phyloP scores from a whole-genome alignment of 2,329 filamentous ascomycete genomes.

The Cladophialophora exuberans region DNA sequence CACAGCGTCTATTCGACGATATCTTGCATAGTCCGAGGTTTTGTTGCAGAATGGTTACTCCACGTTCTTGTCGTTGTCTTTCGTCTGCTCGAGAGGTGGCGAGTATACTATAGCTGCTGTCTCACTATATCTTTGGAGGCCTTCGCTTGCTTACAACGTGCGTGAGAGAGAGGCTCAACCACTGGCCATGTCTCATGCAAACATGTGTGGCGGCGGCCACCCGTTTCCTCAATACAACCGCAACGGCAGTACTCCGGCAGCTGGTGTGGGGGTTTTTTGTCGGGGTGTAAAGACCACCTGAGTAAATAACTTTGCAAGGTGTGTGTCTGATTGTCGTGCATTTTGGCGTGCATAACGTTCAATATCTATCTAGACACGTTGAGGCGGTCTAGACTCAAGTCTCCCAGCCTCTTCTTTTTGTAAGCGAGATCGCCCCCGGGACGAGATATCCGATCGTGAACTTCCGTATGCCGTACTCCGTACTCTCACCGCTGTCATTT shows the following conservation, averaged over 20 bases:
- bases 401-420: too few species aligned
- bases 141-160: slow-evolving; percentile 1
- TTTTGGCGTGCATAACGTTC: slow-evolving; percentile 5
- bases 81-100: background rate
- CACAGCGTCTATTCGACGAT: background rate
- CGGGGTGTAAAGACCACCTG: too few species aligned
- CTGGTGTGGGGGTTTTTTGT: too few species aligned
- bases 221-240: too few species aligned
- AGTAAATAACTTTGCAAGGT: background rate
- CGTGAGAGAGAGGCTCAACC: background rate
- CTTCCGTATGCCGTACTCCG: too few species aligned
- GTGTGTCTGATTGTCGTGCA: background rate
- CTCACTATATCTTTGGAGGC: background rate
- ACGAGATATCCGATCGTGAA: background rate
- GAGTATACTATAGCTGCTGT: too few species aligned
- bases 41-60: background rate
- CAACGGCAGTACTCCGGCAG: too few species aligned
- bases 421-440: background rate
- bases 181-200: slow-evolving; percentile 16
- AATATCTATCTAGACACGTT: background rate
- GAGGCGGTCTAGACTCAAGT: slow-evolving; percentile 4
- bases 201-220: background rate
- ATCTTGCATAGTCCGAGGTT: background rate
- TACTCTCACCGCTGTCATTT: too few species aligned
- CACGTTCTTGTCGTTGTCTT: background rate